Conservation (phyloP, 225 moss, liverwort and hornwort species). For the Bryoerythrophyllum caledonicum region DNA sequence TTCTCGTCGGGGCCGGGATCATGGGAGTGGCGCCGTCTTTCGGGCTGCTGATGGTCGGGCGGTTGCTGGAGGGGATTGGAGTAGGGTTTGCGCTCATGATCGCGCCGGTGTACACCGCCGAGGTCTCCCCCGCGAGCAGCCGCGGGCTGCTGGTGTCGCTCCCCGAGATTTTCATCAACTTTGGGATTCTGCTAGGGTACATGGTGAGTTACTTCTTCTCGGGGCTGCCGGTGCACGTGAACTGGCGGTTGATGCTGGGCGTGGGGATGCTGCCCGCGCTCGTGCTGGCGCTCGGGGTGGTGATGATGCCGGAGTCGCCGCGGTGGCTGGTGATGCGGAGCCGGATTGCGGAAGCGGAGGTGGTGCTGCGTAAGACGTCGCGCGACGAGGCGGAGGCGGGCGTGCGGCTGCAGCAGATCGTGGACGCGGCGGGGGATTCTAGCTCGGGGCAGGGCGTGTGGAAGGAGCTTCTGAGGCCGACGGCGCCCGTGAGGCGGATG, state of each 20-base stretch:
- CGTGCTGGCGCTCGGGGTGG: conserved; percentile 56
- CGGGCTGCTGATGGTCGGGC: conserved; percentile 70
- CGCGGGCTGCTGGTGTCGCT: conserved; percentile 84
- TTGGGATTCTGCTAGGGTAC: conserved; percentile 85
- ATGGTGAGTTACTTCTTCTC: conserved; percentile 74
- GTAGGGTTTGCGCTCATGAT: conserved; percentile 97
- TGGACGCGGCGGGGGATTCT: conserved; percentile 62
- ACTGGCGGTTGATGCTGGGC: conserved; percentile 92
- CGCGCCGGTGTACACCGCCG: conserved; percentile 97
- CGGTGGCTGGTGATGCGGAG: conserved; percentile 96
- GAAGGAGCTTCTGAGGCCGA: conserved; percentile 80
- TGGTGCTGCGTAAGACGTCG: conserved; percentile 77
- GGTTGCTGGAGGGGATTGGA: conserved; percentile 86
- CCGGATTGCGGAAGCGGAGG: conserved; percentile 75
- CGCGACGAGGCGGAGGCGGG: conserved; percentile 72
- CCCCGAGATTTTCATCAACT: conserved; percentile 88
- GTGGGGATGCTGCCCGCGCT: conserved; percentile 75
- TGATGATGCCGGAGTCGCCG: conserved; percentile 94
- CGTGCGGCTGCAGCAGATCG: conserved; percentile 76
- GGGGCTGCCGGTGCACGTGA: conserved; percentile 52
- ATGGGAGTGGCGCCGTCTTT: conserved; percentile 84
- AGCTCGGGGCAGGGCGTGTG: conserved; percentile 70
- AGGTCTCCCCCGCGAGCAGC: conserved; percentile 77
- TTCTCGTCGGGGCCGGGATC: conserved; percentile 71
- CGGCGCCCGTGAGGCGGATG: conserved; percentile 80